A percentile compares a stretch with the other conserved stretches of the same genome.
These are phyloP conservation scores for Candida albicans DNA, from an alignment of 1,139 yeast genomes.

Conservation along the genomic window DNA sequence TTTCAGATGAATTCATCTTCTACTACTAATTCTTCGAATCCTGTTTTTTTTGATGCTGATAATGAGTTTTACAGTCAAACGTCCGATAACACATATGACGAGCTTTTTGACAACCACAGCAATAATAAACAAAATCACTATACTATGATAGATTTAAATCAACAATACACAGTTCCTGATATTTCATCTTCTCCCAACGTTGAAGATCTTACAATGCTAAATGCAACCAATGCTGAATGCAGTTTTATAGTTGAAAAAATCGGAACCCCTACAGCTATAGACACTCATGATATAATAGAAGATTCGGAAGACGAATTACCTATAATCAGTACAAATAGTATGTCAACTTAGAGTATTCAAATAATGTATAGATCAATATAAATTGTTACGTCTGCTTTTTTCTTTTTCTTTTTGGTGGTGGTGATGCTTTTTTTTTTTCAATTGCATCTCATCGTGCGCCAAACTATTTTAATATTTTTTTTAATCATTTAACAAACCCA, in stretches of 20 bases:
- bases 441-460: conserved; percentile 7
- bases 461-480: neutral
- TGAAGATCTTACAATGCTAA: conserved; percentile 10
- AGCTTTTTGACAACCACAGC: neutral
- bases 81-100: neutral
- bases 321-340: neutral
- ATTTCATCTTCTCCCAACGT: conserved; percentile 12
- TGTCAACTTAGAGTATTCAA: too few relatives aligned
- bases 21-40: conserved; percentile 3
- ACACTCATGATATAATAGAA: conserved; percentile 6
- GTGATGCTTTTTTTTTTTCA: neutral
- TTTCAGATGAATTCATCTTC: conserved; percentile 9
- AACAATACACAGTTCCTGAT: neutral
- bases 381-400: neutral
- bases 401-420: neutral
- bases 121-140: too few relatives aligned
- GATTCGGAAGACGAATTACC: conserved; percentile 18
- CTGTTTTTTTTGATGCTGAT: conserved; percentile 28
- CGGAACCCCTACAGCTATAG: neutral
- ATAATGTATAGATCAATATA: neutral
- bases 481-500: neutral
- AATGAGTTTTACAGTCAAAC: conserved; percentile 13
- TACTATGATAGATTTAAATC: too few relatives aligned
- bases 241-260: neutral
- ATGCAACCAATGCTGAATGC: conserved; percentile 6